Percentiles rank a stretch among this genome's conserved stretches.
Evolutionary conservation across 169 alveolate species (phyloP).

Genomic region (Eimeria maxima): DNA sequence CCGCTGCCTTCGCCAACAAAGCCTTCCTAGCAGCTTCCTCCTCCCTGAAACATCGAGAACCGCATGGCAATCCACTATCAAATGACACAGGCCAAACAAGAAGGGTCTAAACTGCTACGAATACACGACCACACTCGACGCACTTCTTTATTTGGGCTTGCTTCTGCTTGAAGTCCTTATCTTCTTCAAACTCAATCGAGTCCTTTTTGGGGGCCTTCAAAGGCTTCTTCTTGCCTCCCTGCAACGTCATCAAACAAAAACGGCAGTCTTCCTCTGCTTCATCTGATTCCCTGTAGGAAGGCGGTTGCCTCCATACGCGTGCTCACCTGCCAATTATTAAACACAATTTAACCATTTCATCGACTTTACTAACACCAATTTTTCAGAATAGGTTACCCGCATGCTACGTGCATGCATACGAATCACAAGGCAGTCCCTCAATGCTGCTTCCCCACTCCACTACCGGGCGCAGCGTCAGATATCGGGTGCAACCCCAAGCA

Average conservation of each 20-base stretch:
- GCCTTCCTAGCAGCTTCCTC: constrained; percentile 81
- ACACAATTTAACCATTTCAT: not conserved
- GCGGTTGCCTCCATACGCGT: not conserved
- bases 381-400: not conserved
- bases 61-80: not conserved
- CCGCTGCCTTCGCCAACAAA: constrained; percentile 75
- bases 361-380: not conserved
- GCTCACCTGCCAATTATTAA: not conserved
- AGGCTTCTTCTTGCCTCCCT: constrained; percentile 84
- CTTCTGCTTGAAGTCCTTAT: constrained; percentile 74
- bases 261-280: not conserved
- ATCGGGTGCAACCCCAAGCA: not conserved
- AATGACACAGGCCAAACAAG: not conserved
- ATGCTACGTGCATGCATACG: not conserved
- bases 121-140: not conserved
- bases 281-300: too few relatives aligned
- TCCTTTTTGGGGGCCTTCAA: constrained; percentile 78
- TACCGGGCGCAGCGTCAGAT: not conserved
- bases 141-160: constrained; percentile 72
- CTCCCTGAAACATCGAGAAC: constrained; percentile 20
- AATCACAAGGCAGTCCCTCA: not conserved
- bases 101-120: not conserved
- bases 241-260: not conserved
- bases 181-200: constrained; percentile 52
- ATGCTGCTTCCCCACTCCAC: not conserved